Evolutionary conservation across 176 grass and related monocot species (phyloP).

Genomic region (Tuctoria greenei): DNA sequence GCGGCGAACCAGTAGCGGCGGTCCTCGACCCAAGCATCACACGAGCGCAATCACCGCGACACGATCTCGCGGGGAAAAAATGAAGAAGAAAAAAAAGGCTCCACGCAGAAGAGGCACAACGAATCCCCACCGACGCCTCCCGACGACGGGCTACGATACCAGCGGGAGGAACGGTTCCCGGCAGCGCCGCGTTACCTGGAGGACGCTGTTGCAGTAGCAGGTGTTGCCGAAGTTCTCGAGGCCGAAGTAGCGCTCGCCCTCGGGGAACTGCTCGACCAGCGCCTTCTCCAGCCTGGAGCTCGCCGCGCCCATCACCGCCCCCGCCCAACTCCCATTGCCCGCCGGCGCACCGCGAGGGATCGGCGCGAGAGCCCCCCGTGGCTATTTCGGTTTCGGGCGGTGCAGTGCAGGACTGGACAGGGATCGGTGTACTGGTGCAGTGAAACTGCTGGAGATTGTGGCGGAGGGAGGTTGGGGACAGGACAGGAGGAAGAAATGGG

Average conservation of each 20-base stretch:
- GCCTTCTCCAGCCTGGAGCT: conserved; percentile 97
- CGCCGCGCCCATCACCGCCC: conserved; percentile 92
- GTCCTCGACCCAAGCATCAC: background rate
- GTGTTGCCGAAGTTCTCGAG: conserved; percentile 99
- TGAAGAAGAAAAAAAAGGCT: background rate
- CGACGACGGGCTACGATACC: background rate
- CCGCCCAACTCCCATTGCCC: conserved; percentile 44
- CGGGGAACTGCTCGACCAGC: conserved; percentile 94
- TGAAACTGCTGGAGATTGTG: conserved; percentile 26
- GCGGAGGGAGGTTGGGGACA: background rate
- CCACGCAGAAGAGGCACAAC: background rate
- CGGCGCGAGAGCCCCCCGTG: background rate
- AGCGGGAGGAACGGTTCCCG: background rate
- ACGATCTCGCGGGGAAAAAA: conserved; percentile 29
- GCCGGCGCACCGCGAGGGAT: background rate
- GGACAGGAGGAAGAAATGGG: background rate
- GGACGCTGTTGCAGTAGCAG: conserved; percentile 99
- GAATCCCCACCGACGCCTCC: background rate
- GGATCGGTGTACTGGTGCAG: background rate
- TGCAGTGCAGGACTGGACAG: background rate
- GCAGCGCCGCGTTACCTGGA: conserved; percentile 60
- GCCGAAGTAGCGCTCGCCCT: conserved; percentile 98
- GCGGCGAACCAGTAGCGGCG: background rate
- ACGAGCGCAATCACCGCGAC: conserved; percentile 6
- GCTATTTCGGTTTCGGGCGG: conserved; percentile 4